Conservation (phyloP, 2,329 filamentous ascomycete species). For the Curvularia sp. region DNA sequence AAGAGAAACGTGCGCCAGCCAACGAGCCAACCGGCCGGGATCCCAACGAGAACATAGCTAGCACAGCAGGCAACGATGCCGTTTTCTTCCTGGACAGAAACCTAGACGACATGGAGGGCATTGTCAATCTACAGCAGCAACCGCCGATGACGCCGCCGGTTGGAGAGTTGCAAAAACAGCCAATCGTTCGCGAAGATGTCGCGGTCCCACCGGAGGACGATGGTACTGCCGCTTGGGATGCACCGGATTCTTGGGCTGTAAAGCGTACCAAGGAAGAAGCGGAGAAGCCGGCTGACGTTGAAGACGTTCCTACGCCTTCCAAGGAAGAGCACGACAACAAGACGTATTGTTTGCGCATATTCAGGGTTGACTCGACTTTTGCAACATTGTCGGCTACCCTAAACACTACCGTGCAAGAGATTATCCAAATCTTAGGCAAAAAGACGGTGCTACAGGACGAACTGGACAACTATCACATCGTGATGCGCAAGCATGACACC, state of each 20-base stretch:
- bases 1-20: constrained; percentile 40
- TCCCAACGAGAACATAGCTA: constrained; percentile 51
- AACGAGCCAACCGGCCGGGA: constrained; percentile 52
- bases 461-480: constrained; percentile 92
- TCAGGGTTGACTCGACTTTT: constrained; percentile 92
- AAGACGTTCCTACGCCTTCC: constrained; percentile 72
- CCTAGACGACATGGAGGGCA: constrained; percentile 88
- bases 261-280: constrained; percentile 73
- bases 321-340: constrained; percentile 76
- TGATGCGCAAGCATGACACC: constrained; percentile 91
- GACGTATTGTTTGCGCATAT: constrained; percentile 92
- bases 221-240: constrained; percentile 75
- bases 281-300: constrained; percentile 65
- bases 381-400: constrained; percentile 86
- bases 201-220: constrained; percentile 48
- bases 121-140: constrained; percentile 69
- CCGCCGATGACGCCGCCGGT: constrained; percentile 73
- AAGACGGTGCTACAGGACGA: constrained; percentile 93
- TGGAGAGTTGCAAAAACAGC: constrained; percentile 51
- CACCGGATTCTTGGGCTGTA: constrained; percentile 96
- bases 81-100: constrained; percentile 86
- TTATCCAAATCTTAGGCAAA: constrained; percentile 88
- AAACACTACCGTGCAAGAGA: constrained; percentile 83
- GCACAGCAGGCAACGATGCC: constrained; percentile 61
- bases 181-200: constrained; percentile 56